Conservation (phyloP, 2,329 filamentous ascomycete species). For the Aureobasidium sp. region DNA sequence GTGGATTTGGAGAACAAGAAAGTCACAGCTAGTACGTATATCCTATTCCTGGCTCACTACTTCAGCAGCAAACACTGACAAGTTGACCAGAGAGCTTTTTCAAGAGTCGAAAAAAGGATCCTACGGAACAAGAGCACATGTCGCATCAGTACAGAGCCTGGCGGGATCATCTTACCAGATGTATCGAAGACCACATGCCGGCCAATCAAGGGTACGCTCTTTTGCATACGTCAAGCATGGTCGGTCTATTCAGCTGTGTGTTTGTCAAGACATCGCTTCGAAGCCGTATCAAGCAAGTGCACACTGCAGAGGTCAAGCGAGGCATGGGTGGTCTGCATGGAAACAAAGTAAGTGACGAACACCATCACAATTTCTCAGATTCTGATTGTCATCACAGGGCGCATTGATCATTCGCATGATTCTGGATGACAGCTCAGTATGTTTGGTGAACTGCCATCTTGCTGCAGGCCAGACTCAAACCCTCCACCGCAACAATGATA, state of each 20-base stretch:
- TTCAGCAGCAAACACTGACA: background rate
- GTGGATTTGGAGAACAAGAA: slow-evolving; percentile 97
- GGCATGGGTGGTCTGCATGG: slow-evolving; percentile 93
- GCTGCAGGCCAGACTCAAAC: slow-evolving; percentile 90
- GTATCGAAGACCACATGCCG: slow-evolving; percentile 77
- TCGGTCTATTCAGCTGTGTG: slow-evolving; percentile 91
- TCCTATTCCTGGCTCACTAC: background rate
- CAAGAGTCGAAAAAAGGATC: slow-evolving; percentile 75
- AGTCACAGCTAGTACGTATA: slow-evolving; percentile 71
- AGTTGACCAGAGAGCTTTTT: slow-evolving; percentile 63
- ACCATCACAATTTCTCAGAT: background rate
- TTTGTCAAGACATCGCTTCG: slow-evolving; percentile 81
- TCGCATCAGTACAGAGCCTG: slow-evolving; percentile 95
- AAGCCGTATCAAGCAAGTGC: slow-evolving; percentile 68
- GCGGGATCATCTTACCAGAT: slow-evolving; percentile 80
- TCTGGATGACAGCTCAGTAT: slow-evolving; percentile 87
- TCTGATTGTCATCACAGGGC: slow-evolving; percentile 41
- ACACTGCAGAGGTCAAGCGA: slow-evolving; percentile 80
- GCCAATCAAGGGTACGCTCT: slow-evolving; percentile 71
- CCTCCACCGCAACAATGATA: slow-evolving; percentile 83
- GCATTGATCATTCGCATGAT: slow-evolving; percentile 87
- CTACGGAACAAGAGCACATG: slow-evolving; percentile 80
- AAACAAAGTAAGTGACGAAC: slow-evolving; percentile 59
- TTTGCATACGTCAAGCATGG: slow-evolving; percentile 80
- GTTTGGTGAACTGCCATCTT: slow-evolving; percentile 95